phyloP scores from a whole-genome alignment of 495 filamentous ascomycete genomes.

The Xylaria intraflava region DNA sequence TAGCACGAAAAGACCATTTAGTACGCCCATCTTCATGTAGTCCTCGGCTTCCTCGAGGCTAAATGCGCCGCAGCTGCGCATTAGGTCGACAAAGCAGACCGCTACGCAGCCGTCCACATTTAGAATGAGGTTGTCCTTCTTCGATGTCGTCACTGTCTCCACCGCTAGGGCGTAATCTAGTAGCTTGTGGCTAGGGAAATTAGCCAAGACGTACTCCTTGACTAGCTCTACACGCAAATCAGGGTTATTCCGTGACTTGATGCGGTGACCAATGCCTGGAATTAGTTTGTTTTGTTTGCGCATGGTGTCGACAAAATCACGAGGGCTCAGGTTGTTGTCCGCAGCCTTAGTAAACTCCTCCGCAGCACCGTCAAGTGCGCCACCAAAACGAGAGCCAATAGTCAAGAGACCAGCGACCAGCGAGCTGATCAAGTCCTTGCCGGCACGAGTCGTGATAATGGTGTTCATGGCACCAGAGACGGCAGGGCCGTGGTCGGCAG shows the following conservation, averaged over 20 bases:
- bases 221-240: conserved; percentile 99
- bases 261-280: conserved; percentile 95
- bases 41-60: conserved; percentile 73
- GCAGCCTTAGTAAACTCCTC: conserved; percentile 98
- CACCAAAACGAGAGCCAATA: conserved; percentile 96
- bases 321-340: conserved; percentile 94
- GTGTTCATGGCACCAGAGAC: conserved; percentile 99
- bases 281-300: conserved; percentile 99
- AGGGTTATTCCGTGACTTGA: conserved; percentile 99
- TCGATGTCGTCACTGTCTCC: conserved; percentile 95
- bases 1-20: conserved; percentile 98
- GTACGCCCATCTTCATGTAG: conserved; percentile 87
- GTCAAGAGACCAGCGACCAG: conserved; percentile 95
- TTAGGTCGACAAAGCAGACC: conserved; percentile 96
- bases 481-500: conserved; percentile 96
- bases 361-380: conserved; percentile 93
- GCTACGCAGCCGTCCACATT: conserved; percentile 98
- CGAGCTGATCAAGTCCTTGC: conserved; percentile 94
- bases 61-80: conserved; percentile 98
- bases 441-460: conserved; percentile 97
- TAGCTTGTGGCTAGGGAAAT: conserved; percentile 94
- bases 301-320: conserved; percentile 98
- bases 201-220: conserved; percentile 95
- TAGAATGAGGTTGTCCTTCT: conserved; percentile 99
- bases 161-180: conserved; percentile 98